Evolutionary conservation across 305 asterid genomes (phyloP), one percentile per base, ranked within the genome.

Genomic region (Rubia balearica): DNA sequence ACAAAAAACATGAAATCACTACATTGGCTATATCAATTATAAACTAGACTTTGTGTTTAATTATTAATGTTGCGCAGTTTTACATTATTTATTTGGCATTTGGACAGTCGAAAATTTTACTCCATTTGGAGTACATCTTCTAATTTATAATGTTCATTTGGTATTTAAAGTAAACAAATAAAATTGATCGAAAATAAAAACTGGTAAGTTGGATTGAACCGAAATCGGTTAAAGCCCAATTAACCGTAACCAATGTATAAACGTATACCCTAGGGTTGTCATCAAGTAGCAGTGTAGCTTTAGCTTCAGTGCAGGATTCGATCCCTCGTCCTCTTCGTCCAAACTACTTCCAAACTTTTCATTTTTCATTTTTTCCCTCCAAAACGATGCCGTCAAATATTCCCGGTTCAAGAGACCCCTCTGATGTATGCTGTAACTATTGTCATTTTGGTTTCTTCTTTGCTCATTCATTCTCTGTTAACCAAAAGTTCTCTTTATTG

Each of bases 391-490:
- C 96, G 49, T 80, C 86, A 43, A 81, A 79, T 76, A 80, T 83
- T 51, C 94, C 86, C 75, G 87, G 86, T 65, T 79, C 76, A 80
- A 83, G 77, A 84, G 76, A 82, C 87, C 82, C 87, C 13, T 33
- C 80, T 68, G 90, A 89, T 77, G 96, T 92, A 90, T 68, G 95
- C 22, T 71, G 53, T 64, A 64, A 64, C 62, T 64, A 63, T 68
- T 75, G 68, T 56, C 65, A 59, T 59, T 72, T 74, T 30, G 65
- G 67, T 65, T 70, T 73, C 74, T 69, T 42, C 43, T 61, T 5
- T 63, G 3, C 71, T n/a, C 61, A 45, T 62, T 63, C 10, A 21
- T 73, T 71, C 65, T 60, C 46, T 49, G 40, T 71, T 27, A 72
- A 68, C 77, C 68, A 72, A 61, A 69, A 74, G 56, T 69, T 68